Conservation (phyloP, 768 basidiomycete genomes). For the Favolaschia claudopus region DNA sequence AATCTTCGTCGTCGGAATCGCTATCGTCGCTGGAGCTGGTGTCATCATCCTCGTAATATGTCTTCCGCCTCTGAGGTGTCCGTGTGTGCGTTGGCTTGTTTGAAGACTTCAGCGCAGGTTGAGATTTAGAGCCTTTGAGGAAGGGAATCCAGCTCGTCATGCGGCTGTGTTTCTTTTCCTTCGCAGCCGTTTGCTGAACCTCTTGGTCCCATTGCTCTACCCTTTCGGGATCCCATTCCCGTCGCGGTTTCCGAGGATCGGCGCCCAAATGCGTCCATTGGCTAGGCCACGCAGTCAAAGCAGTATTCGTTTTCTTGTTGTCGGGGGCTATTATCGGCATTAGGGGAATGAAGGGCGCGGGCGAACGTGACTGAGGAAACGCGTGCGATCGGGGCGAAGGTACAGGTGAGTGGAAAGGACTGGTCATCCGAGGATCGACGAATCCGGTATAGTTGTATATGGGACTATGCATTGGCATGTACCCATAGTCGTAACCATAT, state of each 20-base stretch:
- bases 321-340: slow-evolving; percentile 1
- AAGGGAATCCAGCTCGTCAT: slow-evolving; percentile 19
- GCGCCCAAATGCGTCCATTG: neutral
- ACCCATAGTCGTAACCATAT: neutral
- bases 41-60: neutral
- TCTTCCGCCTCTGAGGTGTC: neutral
- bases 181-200: slow-evolving; percentile 11
- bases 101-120: neutral
- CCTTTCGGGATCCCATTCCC: slow-evolving; percentile 13
- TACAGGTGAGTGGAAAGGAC: neutral
- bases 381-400: slow-evolving; percentile 4
- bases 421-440: neutral
- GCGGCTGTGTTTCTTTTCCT: slow-evolving; percentile 17
- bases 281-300: slow-evolving; percentile 13
- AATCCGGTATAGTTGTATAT: neutral
- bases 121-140: slow-evolving; percentile 1
- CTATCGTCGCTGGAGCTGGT: slow-evolving; percentile 8
- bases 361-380: slow-evolving; percentile 2
- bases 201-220: slow-evolving; percentile 20
- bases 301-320: slow-evolving; percentile 9
- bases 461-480: neutral
- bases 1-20: slow-evolving; percentile 14
- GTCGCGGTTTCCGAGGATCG: neutral
- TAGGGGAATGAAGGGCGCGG: neutral
- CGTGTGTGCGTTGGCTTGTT: neutral